Conservation (phyloP, 2,329 filamentous ascomycete species). For the Phialophora chinensis region DNA sequence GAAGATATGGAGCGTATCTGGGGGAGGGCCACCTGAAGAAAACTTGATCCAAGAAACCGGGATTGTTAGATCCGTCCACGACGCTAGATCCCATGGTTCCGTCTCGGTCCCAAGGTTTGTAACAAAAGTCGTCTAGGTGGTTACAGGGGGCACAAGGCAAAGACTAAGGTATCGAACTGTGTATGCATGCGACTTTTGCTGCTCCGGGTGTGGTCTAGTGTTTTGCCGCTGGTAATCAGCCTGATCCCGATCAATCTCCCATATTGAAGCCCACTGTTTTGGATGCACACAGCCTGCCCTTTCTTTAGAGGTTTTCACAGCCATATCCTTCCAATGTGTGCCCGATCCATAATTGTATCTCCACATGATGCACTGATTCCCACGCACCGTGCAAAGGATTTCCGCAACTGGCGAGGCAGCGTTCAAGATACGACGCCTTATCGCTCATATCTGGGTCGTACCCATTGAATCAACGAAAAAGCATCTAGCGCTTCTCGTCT, state of each 20-base stretch:
- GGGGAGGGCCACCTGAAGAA: constrained; percentile 21
- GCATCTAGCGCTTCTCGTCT: too few species aligned
- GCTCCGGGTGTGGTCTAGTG: too few species aligned
- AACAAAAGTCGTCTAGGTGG: not conserved
- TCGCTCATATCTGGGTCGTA: too few species aligned
- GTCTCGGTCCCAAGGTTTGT: not conserved
- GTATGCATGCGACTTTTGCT: not conserved
- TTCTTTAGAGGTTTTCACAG: not conserved
- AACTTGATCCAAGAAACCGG: too few species aligned
- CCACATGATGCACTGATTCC: not conserved
- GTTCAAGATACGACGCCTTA: too few species aligned
- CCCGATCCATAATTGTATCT: not conserved
- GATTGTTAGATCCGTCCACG: too few species aligned
- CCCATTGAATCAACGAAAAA: too few species aligned
- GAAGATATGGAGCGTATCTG: constrained; percentile 58
- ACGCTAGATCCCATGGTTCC: too few species aligned
- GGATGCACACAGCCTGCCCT: not conserved
- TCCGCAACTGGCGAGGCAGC: too few species aligned
- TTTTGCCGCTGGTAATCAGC: not conserved
- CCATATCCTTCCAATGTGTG: not conserved
- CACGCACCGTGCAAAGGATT: not conserved
- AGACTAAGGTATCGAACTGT: not conserved
- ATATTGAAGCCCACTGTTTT: not conserved
- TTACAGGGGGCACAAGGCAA: not conserved
- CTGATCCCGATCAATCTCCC: not conserved